Percentiles rank a stretch among this genome's conserved stretches.
These are phyloP conservation scores for Daldinia sp. DNA, from an alignment of 2,329 filamentous ascomycete genomes.

Conservation along the genomic window DNA sequence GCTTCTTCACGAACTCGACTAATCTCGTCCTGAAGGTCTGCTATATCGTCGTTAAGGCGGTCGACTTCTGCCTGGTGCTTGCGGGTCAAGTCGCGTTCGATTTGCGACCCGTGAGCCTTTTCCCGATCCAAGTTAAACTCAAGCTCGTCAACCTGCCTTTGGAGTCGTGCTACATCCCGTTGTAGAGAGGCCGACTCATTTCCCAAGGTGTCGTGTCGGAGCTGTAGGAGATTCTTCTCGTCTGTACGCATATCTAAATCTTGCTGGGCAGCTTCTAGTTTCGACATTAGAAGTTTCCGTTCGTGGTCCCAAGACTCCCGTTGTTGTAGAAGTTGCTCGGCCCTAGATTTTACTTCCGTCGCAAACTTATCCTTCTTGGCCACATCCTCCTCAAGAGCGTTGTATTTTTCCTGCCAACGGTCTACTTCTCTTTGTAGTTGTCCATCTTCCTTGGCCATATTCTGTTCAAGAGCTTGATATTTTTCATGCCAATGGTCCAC, in stretches of 20 bases:
- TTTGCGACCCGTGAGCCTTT: slow-evolving; percentile 64
- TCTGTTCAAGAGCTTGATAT: slow-evolving; percentile 60
- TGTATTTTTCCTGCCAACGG: slow-evolving; percentile 57
- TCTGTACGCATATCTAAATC: slow-evolving; percentile 67
- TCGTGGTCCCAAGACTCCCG: slow-evolving; percentile 52
- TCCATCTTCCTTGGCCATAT: slow-evolving; percentile 64
- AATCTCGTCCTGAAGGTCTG: slow-evolving; percentile 55
- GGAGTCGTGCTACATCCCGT: slow-evolving; percentile 63
- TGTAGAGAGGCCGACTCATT: slow-evolving; percentile 73
- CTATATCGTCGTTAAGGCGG: slow-evolving; percentile 57
- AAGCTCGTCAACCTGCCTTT: slow-evolving; percentile 56
- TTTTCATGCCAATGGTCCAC: slow-evolving; percentile 62
- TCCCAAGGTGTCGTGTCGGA: slow-evolving; percentile 71
- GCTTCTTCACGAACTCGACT: slow-evolving; percentile 39
- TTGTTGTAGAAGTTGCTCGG: slow-evolving; percentile 55
- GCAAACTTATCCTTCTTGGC: slow-evolving; percentile 57
- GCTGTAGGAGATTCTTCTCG: slow-evolving; percentile 75
- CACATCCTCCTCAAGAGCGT: slow-evolving; percentile 61
- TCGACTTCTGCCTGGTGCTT: slow-evolving; percentile 64
- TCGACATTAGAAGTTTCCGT: slow-evolving; percentile 54
- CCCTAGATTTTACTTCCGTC: slow-evolving; percentile 53
- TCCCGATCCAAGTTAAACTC: slow-evolving; percentile 60
- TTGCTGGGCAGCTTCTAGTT: slow-evolving; percentile 63
- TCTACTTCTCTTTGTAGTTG: slow-evolving; percentile 74
- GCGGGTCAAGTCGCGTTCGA: slow-evolving; percentile 65